Evolutionary conservation across 257 asterid genomes (phyloP).

Genomic region (Catharanthus roseus): DNA sequence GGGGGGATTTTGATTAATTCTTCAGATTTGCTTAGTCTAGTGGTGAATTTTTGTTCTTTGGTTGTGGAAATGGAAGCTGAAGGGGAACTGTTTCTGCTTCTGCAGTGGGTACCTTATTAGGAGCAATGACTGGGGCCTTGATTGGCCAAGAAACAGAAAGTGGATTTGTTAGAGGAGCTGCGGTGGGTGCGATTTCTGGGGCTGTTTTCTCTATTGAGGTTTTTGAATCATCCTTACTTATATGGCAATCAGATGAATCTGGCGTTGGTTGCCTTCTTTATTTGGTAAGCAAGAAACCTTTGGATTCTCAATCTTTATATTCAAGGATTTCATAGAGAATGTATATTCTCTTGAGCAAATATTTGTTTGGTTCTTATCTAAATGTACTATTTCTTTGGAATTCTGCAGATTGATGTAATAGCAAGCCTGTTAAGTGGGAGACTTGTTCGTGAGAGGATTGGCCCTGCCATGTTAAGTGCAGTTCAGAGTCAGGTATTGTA

Average conservation of each 20-base stretch:
- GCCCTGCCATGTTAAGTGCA: slow-evolving; percentile 99
- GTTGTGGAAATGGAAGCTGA: slow-evolving; percentile 10
- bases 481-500: slow-evolving; percentile 98
- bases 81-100: slow-evolving; percentile 4
- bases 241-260: slow-evolving; percentile 95
- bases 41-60: slow-evolving; percentile 6
- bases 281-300: slow-evolving; percentile 47
- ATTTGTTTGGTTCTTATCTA: not conserved
- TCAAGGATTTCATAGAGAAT: too few relatives aligned
- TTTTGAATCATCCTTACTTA: slow-evolving; percentile 69
- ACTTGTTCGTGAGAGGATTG: slow-evolving; percentile 95
- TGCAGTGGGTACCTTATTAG: slow-evolving; percentile 90
- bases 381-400: slow-evolving; percentile 6
- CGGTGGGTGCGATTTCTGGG: slow-evolving; percentile 95
- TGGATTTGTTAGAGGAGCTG: slow-evolving; percentile 95
- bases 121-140: slow-evolving; percentile 95
- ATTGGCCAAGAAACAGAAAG: slow-evolving; percentile 98
- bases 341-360: too few relatives aligned
- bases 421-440: slow-evolving; percentile 91
- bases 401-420: slow-evolving; percentile 77
- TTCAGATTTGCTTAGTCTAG: not conserved
- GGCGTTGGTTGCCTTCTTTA: slow-evolving; percentile 89
- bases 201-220: slow-evolving; percentile 99
- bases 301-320: not conserved
- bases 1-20: not conserved